Base-by-base conservation (phyloP, 352 stramenopile genomes). In the Aphanomyces invadans region DNA sequence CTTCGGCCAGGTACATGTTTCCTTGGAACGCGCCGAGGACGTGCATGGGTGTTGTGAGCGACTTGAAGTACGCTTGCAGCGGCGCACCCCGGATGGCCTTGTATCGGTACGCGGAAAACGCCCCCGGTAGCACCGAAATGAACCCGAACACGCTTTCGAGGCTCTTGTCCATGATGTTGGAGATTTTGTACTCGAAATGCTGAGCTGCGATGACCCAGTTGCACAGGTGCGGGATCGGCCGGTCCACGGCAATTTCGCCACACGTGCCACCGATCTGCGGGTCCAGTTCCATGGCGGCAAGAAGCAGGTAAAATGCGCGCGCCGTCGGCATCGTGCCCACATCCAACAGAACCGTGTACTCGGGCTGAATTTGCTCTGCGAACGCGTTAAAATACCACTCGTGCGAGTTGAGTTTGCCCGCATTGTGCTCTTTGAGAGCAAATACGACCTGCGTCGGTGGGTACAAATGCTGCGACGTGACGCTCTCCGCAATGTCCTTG, bases 1-100 rank as follows among this genome's bases (percentile, higher is more conserved):
- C 73, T 53, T 78, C 73, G 33, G 73, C 73, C 9, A 78, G 71
- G 62, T 77, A 77, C 73, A 77, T 76, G 60, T 78, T 78, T 17
- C 71, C 73, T 17, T 68, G 61, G 60, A 77, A 77, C 1, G 73
- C 68, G 12, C 71, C 73, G 28, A 78, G 42, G 46, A 73, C 63
- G 25, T 67, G 48, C 54, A 77, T 70, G n/a, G 38, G 56, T 21
- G 49, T 75, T 62, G 46, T 77, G 42, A 61, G 63, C 48, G 36
- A 62, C 67, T 69, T 77, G 61, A 78, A 78, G 67, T 77, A 78
- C 21, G 70, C 62, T 52, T 73, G 46, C 3, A 78, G 70, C 32
- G 73, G 73, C 62, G 66, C 61, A 25, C 73, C 70, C 2, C 59
- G 54, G 48, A 75, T 75, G 0, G 73, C 73, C 32, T 74, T 60